Evolutionary conservation across 352 stramenopile genomes (phyloP).

Genomic region (Thalassiosira livingstoniorum): DNA sequence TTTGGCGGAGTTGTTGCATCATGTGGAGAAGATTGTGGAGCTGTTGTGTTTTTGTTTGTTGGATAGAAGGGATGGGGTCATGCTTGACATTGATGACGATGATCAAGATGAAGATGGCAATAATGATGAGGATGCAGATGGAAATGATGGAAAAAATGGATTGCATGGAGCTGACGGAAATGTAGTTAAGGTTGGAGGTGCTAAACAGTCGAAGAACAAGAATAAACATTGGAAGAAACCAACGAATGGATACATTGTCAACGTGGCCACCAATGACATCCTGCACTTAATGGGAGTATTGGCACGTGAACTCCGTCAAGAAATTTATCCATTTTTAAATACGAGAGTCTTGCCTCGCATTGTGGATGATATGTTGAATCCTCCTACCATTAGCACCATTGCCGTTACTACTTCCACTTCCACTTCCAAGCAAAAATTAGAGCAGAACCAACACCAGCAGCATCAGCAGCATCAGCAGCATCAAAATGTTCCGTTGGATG

Average conservation of each 20-base stretch:
- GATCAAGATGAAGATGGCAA: slow-evolving; percentile 17
- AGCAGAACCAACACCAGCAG: too few species aligned
- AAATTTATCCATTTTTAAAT: slow-evolving; percentile 83
- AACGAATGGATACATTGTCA: slow-evolving; percentile 66
- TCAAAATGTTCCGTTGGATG: slow-evolving; percentile 70
- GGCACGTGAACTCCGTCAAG: slow-evolving; percentile 79
- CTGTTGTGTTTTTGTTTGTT: slow-evolving; percentile 74
- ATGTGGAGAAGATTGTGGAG: slow-evolving; percentile 77
- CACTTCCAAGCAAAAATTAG: slow-evolving; percentile 24
- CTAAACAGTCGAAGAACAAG: slow-evolving; percentile 42
- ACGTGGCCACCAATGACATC: slow-evolving; percentile 82
- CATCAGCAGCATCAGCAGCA: slow-evolving; percentile 41
- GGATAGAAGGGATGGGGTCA: slow-evolving; percentile 33
- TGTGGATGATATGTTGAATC: slow-evolving; percentile 82
- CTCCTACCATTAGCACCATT: slow-evolving; percentile 40
- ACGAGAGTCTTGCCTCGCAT: slow-evolving; percentile 77
- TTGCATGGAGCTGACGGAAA: too few species aligned
- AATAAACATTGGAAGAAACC: slow-evolving; percentile 30
- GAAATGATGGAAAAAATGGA: too few species aligned
- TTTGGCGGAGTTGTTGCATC: slow-evolving; percentile 82
- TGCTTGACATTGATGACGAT: too few species aligned
- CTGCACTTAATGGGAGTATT: slow-evolving; percentile 83
- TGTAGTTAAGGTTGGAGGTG: slow-evolving; percentile 22
- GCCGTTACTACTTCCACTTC: background rate
- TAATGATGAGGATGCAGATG: too few species aligned